A percentile compares a stretch with the other conserved stretches of the same genome.
Conservation (phyloP, 306 rosid genomes). For the Luffa acutangula region DNA sequence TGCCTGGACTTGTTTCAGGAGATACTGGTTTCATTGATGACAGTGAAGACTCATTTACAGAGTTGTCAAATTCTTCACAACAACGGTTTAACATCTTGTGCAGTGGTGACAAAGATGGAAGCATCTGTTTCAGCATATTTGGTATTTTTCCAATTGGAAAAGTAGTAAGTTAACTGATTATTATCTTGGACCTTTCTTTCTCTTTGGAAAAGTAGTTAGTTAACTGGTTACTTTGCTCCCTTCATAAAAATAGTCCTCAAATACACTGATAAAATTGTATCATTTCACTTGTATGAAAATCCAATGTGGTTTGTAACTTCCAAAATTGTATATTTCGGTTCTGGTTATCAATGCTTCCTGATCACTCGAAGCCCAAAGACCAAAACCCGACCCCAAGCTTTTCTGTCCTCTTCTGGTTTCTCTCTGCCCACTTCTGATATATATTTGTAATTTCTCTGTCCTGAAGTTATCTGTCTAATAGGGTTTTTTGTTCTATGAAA, state of each 20-base stretch:
- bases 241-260: neutral
- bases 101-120: slow-evolving; percentile 87
- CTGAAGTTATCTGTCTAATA: neutral
- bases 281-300: neutral
- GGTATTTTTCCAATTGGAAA: slow-evolving; percentile 86
- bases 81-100: slow-evolving; percentile 80
- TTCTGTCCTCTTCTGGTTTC: neutral
- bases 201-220: slow-evolving; percentile 63
- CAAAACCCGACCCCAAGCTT: neutral
- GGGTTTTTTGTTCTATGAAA: neutral
- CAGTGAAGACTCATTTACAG: slow-evolving; percentile 64
- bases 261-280: neutral
- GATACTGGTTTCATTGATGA: slow-evolving; percentile 85
- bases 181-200: neutral
- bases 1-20: slow-evolving; percentile 90
- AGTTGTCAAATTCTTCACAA: slow-evolving; percentile 76
- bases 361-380: neutral
- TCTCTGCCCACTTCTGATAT: neutral
- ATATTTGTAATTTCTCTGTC: neutral
- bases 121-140: slow-evolving; percentile 84
- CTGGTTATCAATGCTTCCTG: neutral
- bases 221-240: neutral
- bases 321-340: neutral
- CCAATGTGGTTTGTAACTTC: neutral
- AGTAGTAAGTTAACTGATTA: slow-evolving; percentile 45